A percentile compares a stretch with the other conserved stretches of the same genome.
Conservation (phyloP, 345 rosid genomes). For the Salix caprea region DNA sequence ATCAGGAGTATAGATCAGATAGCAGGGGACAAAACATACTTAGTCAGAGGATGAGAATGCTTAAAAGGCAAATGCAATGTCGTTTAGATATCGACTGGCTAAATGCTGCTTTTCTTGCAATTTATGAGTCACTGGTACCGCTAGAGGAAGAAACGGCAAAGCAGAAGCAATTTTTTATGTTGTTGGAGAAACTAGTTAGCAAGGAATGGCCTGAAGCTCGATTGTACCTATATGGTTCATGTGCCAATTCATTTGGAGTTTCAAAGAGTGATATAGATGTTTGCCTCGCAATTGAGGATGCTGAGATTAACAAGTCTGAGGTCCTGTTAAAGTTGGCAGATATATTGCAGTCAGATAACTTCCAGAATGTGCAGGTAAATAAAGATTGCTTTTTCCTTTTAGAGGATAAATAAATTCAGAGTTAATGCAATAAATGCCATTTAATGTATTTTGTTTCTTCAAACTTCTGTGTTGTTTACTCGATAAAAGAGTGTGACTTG, state of each 20-base stretch:
- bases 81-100: conserved; percentile 60
- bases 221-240: conserved; percentile 84
- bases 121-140: conserved; percentile 73
- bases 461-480: background rate
- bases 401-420: background rate
- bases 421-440: background rate
- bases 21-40: conserved; percentile 62
- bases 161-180: conserved; percentile 66
- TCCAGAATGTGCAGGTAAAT: conserved; percentile 89
- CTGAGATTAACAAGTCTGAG: conserved; percentile 58
- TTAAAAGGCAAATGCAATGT: conserved; percentile 46
- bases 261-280: conserved; percentile 93
- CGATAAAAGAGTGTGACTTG: background rate
- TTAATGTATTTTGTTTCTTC: background rate
- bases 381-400: conserved; percentile 11
- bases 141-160: conserved; percentile 74
- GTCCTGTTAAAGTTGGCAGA: conserved; percentile 79
- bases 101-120: conserved; percentile 50
- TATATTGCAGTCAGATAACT: conserved; percentile 69
- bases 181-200: conserved; percentile 63
- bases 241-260: conserved; percentile 93
- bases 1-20: conserved; percentile 81
- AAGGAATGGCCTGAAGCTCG: conserved; percentile 90
- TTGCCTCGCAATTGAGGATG: conserved; percentile 67
- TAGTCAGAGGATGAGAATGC: conserved; percentile 63